Evolutionary conservation across 192 early-diverging fungal species (phyloP).

Genomic region (Linnemannia hyalina): DNA sequence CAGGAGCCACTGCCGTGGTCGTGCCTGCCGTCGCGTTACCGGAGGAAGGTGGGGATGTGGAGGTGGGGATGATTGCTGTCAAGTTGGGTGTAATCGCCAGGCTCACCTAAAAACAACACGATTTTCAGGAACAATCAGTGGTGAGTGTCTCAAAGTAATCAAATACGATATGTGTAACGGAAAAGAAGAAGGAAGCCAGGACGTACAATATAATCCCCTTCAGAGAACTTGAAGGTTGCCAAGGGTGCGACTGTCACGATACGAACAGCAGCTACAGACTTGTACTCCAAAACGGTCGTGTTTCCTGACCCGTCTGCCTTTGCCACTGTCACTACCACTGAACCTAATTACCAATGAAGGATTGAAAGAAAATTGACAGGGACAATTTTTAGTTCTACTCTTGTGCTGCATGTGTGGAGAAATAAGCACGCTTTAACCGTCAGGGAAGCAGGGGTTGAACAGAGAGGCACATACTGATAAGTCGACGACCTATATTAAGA

Average conservation of each 20-base stretch:
- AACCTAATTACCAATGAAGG: not conserved
- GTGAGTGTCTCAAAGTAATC: not conserved
- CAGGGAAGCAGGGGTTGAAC: not conserved
- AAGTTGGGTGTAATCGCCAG: slow-evolving; percentile 8
- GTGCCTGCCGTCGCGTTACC: not conserved
- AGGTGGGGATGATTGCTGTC: not conserved
- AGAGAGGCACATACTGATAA: not conserved
- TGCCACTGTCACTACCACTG: not conserved
- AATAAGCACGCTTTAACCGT: not conserved
- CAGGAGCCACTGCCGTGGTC: not conserved
- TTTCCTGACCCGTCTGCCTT: slow-evolving; percentile 19
- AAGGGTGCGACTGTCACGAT: not conserved
- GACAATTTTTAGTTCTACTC: not conserved
- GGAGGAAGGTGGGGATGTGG: not conserved
- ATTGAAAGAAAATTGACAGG: too few species aligned
- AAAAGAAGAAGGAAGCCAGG: not conserved
- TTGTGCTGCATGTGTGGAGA: not conserved
- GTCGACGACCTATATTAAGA: not conserved
- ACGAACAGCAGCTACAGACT: not conserved
- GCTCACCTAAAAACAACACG: not conserved
- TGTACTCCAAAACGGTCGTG: slow-evolving; percentile 6
- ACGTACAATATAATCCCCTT: slow-evolving; percentile 20
- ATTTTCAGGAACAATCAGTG: not conserved
- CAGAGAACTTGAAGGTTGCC: not conserved
- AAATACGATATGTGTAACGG: not conserved